Conservation (phyloP, 2,329 filamentous ascomycete species). For the Chaetomium strumarium region DNA sequence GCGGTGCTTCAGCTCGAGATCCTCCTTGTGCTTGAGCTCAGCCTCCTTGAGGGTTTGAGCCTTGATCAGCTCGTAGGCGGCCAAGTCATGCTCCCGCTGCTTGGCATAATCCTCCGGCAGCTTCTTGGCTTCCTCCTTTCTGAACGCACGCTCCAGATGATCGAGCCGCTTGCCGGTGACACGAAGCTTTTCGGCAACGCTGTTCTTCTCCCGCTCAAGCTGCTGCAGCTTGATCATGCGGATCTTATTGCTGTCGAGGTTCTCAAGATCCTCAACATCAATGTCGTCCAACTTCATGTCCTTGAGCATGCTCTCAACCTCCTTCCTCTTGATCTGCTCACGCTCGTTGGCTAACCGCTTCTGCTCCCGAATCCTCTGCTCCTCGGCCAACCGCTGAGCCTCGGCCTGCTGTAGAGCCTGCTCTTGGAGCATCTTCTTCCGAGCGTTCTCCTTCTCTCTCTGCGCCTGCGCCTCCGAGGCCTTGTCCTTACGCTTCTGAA, state of each 20-base stretch:
- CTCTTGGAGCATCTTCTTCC: slow-evolving; percentile 77
- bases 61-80: slow-evolving; percentile 74
- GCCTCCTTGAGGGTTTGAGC: slow-evolving; percentile 71
- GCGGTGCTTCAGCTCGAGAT: slow-evolving; percentile 88
- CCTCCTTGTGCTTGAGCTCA: slow-evolving; percentile 84
- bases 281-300: slow-evolving; percentile 86
- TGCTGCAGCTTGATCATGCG: slow-evolving; percentile 93
- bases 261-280: slow-evolving; percentile 74
- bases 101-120: slow-evolving; percentile 75
- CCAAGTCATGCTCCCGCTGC: slow-evolving; percentile 72
- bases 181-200: slow-evolving; percentile 83
- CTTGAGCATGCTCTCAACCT: slow-evolving; percentile 85
- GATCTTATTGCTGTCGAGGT: slow-evolving; percentile 82
- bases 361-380: slow-evolving; percentile 85
- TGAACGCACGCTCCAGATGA: slow-evolving; percentile 93
- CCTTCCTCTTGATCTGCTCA: slow-evolving; percentile 83
- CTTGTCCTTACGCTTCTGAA: slow-evolving; percentile 95
- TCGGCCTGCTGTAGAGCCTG: slow-evolving; percentile 88
- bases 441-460: slow-evolving; percentile 88
- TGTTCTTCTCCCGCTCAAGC: slow-evolving; percentile 96
- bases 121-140: slow-evolving; percentile 93
- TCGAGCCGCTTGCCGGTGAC: slow-evolving; percentile 94
- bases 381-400: slow-evolving; percentile 79
- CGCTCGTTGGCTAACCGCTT: slow-evolving; percentile 81
- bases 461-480: slow-evolving; percentile 83